phyloP scores from a whole-genome alignment of 768 basidiomycete genomes.

The Dentipellis sp. region DNA sequence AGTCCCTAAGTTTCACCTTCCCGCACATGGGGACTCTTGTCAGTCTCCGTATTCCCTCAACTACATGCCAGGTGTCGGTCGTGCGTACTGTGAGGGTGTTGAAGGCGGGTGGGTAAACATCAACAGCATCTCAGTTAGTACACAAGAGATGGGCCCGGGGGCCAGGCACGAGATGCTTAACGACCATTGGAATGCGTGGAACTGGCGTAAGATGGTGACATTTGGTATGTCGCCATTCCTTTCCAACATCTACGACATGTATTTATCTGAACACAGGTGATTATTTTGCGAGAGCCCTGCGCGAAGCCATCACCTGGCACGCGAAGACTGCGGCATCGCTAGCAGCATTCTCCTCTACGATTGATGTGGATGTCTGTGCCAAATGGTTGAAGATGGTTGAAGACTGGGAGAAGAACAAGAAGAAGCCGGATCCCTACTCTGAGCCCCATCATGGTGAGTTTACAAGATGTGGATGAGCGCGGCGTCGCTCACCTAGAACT shows the following conservation, averaged over 20 bases:
- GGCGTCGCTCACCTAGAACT: no score
- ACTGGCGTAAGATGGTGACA: constrained; percentile 18
- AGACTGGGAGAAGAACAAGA: constrained; percentile 4
- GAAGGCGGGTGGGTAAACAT: constrained; percentile 15
- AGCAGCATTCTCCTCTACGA: background rate
- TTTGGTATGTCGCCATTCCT: constrained; percentile 14
- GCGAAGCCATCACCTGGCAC: background rate
- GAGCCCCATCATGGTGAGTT: constrained; percentile 8
- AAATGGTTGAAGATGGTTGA: constrained; percentile 5
- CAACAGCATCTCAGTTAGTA: constrained; percentile 4
- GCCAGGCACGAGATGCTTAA: constrained; percentile 7
- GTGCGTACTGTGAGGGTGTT: constrained; percentile 18
- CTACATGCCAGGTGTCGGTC: constrained; percentile 9
- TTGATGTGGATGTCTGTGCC: background rate
- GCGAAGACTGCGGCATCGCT: background rate
- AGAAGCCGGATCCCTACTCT: constrained; percentile 11
- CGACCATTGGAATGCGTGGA: constrained; percentile 21
- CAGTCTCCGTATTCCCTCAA: constrained; percentile 23
- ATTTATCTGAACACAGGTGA: background rate
- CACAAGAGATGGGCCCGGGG: constrained; percentile 12
- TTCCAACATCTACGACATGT: background rate
- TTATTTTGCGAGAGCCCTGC: background rate
- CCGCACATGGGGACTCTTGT: constrained; percentile 18
- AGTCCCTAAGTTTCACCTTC: constrained; percentile 26
- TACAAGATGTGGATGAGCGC: no score